A percentile compares a stretch with the other conserved stretches of the same genome.
Evolutionary conservation across 2,329 filamentous ascomycete genomes (phyloP).

Genomic region (Talaromyces sp.): DNA sequence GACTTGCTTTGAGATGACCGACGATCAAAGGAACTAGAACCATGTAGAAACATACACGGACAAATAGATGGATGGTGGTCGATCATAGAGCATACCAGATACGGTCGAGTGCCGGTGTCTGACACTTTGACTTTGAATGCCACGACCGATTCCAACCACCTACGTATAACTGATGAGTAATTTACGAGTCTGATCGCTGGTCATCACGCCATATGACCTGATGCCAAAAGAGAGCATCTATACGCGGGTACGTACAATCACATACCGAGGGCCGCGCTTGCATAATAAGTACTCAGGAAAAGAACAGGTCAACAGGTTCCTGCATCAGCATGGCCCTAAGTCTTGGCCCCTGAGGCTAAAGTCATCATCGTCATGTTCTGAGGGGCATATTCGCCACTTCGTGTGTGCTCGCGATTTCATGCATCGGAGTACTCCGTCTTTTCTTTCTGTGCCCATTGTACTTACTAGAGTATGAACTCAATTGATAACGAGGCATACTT

Average conservation of each 20-base stretch:
- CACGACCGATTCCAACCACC: no score
- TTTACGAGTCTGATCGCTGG: background rate
- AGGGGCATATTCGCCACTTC: background rate
- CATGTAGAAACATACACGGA: background rate
- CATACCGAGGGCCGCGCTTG: background rate
- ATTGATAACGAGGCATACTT: background rate
- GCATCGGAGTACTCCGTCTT: background rate
- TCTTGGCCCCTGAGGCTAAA: constrained; percentile 4
- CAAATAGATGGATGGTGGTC: background rate
- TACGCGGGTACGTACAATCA: background rate
- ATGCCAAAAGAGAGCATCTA: background rate
- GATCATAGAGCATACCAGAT: background rate
- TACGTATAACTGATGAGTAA: background rate
- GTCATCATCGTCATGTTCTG: background rate
- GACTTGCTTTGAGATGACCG: background rate
- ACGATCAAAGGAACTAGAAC: constrained; percentile 9
- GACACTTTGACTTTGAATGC: background rate
- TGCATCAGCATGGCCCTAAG: background rate
- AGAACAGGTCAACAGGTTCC: background rate
- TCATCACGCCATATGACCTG: background rate
- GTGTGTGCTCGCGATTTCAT: background rate
- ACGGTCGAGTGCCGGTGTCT: background rate
- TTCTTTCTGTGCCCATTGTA: no score
- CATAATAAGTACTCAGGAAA: background rate
- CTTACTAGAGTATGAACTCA: background rate